Evolutionary conservation across 2,329 filamentous ascomycete genomes (phyloP).

Genomic region (Basipetospora chlamydospora): DNA sequence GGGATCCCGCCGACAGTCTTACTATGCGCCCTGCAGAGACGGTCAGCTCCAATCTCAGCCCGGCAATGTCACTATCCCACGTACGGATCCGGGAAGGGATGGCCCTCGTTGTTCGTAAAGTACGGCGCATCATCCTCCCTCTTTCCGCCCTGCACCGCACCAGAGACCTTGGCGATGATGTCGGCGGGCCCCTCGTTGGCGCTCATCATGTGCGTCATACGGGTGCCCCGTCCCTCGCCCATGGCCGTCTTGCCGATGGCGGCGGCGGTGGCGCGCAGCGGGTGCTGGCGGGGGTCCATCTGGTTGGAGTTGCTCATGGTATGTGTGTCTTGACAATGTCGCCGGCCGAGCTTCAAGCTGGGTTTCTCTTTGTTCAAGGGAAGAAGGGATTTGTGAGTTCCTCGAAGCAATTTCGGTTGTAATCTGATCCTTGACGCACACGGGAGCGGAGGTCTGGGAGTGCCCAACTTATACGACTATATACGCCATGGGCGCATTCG

Average conservation of each 20-base stretch:
- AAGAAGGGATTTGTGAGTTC: too few species aligned
- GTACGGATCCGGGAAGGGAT: constrained; percentile 35
- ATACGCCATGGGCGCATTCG: too few species aligned
- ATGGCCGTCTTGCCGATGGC: constrained; percentile 22
- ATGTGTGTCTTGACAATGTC: too few species aligned
- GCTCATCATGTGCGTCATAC: constrained; percentile 25
- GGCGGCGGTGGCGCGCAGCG: constrained; percentile 23
- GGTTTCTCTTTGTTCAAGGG: too few species aligned
- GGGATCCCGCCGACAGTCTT: constrained; percentile 38
- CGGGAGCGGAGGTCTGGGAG: too few species aligned
- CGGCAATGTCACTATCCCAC: too few species aligned
- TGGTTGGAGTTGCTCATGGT: constrained; percentile 11
- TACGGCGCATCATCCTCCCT: constrained; percentile 33
- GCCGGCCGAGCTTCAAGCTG: too few species aligned
- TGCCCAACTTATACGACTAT: too few species aligned
- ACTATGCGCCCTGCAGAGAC: constrained; percentile 31
- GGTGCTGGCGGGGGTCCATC: constrained; percentile 18
- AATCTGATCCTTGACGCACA: too few species aligned
- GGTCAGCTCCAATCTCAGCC: too few species aligned
- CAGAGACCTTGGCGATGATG: constrained; percentile 13
- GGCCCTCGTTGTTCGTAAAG: constrained; percentile 40
- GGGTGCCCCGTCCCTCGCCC: constrained; percentile 21
- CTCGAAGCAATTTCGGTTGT: too few species aligned
- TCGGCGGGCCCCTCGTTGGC: constrained; percentile 37
- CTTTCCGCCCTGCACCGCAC: constrained; percentile 27